Evolutionary conservation across 2,329 filamentous ascomycete species (phyloP), one percentile per base, ranked within the genome.

Genomic region (Aschersonia sp.): DNA sequence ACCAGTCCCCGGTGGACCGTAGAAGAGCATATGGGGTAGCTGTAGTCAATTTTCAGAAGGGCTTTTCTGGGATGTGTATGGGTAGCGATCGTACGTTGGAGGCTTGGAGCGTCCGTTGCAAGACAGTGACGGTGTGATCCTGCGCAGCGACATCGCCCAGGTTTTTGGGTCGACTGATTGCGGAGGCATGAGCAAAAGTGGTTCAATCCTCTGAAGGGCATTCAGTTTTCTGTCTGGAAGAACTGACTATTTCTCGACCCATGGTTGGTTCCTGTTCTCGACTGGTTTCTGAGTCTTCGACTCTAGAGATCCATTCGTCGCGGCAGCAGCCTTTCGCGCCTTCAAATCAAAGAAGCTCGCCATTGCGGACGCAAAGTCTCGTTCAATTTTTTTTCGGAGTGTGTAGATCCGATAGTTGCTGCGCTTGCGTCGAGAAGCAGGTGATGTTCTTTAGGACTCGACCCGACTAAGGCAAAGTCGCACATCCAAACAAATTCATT

Each of bases 21-120:
- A 98, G 74, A 97, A 97, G 58, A 99, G 85, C 87, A 98, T 96
- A 67, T 99, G 94, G 4, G 92, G 92, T 40, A 98, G 83, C 79
- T 60, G 46, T 37, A 51, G 49, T 31, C 7, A 40, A 47, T 37
- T 37, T 46, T 22, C 33, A 42, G 33, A 11, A 43, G 14, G 30
- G 6, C 35, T 35, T 9, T 10, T 33, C 29, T 42, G 9, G 14
- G 33, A 30, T 4, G n/a, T 9, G 10, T 45, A 22, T 22, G 22
- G 22, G 22, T 22, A 22, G n/a, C 9, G 5, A 10, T 54, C 69
- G 45, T 64, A 88, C 85, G 60, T 98, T 98, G 53, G 89, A 87
- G 58, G 90, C 88, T 73, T 97, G 89, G 29, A 98, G 74, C 31
- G 88, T 97, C 57, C 92, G 79, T 62, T 90, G 85, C 42, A 99